Evolutionary conservation across 2,329 filamentous ascomycete species (phyloP).

Genomic region (Aspergillus fischeri): DNA sequence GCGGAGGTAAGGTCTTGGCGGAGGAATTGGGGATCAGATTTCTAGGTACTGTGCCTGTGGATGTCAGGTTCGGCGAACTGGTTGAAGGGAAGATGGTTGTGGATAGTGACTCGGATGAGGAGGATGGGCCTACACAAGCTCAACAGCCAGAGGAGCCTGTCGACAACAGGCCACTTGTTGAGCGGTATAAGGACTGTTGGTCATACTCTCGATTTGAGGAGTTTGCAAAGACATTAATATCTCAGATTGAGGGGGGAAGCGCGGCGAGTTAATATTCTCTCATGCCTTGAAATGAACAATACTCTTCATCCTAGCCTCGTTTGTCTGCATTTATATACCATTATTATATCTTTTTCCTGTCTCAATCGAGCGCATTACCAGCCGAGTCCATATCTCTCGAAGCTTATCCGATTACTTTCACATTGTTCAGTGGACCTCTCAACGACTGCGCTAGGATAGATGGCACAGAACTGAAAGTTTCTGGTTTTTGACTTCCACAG

Average conservation of each 20-base stretch:
- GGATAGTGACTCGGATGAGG: slow-evolving; percentile 22
- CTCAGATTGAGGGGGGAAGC: slow-evolving; percentile 18
- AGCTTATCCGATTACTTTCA: background rate
- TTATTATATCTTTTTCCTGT: background rate
- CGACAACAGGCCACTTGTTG: slow-evolving; percentile 36
- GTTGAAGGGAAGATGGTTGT: slow-evolving; percentile 59
- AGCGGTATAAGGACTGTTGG: slow-evolving; percentile 43
- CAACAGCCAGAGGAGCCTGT: slow-evolving; percentile 8
- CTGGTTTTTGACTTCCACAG: no score
- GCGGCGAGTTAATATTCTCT: background rate
- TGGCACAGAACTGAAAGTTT: background rate
- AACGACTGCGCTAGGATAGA: no score
- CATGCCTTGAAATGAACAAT: background rate
- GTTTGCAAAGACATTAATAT: slow-evolving; percentile 35
- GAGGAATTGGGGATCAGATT: slow-evolving; percentile 79
- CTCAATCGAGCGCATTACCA: background rate
- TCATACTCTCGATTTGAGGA: slow-evolving; percentile 40
- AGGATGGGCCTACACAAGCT: slow-evolving; percentile 15
- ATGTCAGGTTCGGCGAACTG: slow-evolving; percentile 83
- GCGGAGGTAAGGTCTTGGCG: slow-evolving; percentile 86
- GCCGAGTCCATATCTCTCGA: background rate
- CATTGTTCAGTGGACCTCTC: background rate
- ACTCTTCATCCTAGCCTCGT: background rate
- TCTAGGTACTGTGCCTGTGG: slow-evolving; percentile 82
- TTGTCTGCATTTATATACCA: background rate